Evolutionary conservation across 1,284 basidiomycete genomes (phyloP).

Genomic region (Meira miltonrushii): DNA sequence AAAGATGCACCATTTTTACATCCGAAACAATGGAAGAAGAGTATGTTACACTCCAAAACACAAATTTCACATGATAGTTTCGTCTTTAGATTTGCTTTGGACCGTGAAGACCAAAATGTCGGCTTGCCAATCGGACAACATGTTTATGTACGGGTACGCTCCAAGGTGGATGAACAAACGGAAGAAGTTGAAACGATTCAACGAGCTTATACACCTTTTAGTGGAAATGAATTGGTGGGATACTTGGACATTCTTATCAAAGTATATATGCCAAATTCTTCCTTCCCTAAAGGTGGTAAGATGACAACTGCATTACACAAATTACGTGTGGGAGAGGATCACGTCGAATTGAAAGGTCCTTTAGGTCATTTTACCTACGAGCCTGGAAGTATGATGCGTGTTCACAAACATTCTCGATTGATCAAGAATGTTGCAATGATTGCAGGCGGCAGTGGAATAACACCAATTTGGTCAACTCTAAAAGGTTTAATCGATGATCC

Average conservation of each 20-base stretch:
- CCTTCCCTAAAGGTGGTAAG: conserved; percentile 57
- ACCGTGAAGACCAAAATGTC: conserved; percentile 56
- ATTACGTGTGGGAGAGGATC: conserved; percentile 57
- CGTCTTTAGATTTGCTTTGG: conserved; percentile 61
- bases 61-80: conserved; percentile 59
- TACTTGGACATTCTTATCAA: conserved; percentile 59
- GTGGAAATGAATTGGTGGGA: conserved; percentile 56
- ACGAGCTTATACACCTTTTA: conserved; percentile 65
- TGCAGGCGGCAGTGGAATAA: conserved; percentile 64
- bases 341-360: conserved; percentile 64
- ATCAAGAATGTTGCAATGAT: conserved; percentile 61
- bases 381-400: conserved; percentile 55
- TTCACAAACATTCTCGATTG: conserved; percentile 54
- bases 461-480: conserved; percentile 56
- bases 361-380: conserved; percentile 62
- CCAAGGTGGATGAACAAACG: conserved; percentile 51
- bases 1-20: conserved; percentile 56
- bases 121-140: conserved; percentile 66
- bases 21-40: conserved; percentile 60
- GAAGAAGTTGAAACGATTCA: conserved; percentile 58
- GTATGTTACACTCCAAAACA: conserved; percentile 55
- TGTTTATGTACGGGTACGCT: conserved; percentile 54
- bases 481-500: conserved; percentile 57
- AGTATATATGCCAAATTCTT: conserved; percentile 58
- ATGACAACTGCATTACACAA: conserved; percentile 61